Conservation (phyloP, 768 basidiomycete species). For the Leucosporidium scottii region DNA sequence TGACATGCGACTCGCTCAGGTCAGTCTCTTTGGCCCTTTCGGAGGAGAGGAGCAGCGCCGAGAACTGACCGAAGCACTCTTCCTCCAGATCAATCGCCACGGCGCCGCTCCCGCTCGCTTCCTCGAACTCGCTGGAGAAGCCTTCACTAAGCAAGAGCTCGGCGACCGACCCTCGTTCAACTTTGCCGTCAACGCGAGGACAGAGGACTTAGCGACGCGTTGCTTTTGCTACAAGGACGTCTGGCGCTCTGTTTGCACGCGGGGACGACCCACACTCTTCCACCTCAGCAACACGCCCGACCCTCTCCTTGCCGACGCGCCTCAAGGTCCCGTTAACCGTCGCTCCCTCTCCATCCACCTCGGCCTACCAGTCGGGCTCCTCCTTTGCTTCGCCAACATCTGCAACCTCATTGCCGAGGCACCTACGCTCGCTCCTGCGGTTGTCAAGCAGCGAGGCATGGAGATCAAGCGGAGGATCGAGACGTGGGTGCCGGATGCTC, state of each 20-base stretch:
- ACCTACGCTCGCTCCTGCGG: neutral
- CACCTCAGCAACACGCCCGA: neutral
- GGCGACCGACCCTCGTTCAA: neutral
- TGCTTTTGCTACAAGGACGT: neutral
- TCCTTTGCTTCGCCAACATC: neutral
- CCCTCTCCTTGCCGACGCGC: neutral
- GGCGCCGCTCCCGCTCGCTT: neutral
- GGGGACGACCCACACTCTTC: neutral
- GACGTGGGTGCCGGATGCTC: neutral
- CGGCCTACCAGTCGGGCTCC: neutral
- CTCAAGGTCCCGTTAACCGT: neutral
- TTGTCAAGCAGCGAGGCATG: neutral
- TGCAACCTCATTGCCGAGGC: neutral
- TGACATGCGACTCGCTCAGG: neutral
- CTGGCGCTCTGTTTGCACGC: neutral
- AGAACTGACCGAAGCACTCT: neutral
- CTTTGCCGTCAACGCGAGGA: neutral
- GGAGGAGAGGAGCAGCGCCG: too few relatives aligned
- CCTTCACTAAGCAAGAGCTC: neutral
- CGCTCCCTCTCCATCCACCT: neutral
- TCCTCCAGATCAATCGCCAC: neutral
- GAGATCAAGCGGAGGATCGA: neutral
- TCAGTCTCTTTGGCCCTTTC: neutral
- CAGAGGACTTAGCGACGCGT: neutral
- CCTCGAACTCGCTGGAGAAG: neutral